Conservation (phyloP, 2,329 filamentous ascomycete genomes). For the Arachnomyces sp. region DNA sequence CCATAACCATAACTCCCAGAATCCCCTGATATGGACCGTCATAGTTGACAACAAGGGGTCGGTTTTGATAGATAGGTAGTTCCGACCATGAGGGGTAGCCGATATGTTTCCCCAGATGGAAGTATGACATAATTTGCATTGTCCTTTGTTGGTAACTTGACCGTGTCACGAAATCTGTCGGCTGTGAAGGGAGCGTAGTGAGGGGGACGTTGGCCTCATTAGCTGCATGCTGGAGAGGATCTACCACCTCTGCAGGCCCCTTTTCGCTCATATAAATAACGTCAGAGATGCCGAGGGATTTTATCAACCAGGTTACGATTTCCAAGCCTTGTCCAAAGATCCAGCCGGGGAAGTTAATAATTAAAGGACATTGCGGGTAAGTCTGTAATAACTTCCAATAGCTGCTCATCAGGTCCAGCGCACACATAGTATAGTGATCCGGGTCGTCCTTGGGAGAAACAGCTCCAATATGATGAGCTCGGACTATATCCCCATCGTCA, state of each 20-base stretch:
- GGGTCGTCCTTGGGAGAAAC: constrained; percentile 49
- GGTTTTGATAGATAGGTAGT: constrained; percentile 37
- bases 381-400: constrained; percentile 37
- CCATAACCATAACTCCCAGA: constrained; percentile 45
- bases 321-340: constrained; percentile 47
- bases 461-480: constrained; percentile 48
- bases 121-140: constrained; percentile 57
- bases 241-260: constrained; percentile 37
- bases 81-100: constrained; percentile 37
- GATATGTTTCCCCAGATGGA: constrained; percentile 38
- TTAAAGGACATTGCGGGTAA: constrained; percentile 40
- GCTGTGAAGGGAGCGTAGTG: constrained; percentile 41
- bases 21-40: constrained; percentile 38
- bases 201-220: constrained; percentile 29
- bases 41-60: constrained; percentile 46
- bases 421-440: constrained; percentile 48
- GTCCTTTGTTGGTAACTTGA: constrained; percentile 45
- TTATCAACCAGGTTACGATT: constrained; percentile 41
- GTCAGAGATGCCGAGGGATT: constrained; percentile 41
- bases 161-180: constrained; percentile 36
- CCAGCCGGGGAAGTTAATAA: constrained; percentile 53
- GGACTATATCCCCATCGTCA: constrained; percentile 33
- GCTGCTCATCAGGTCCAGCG: constrained; percentile 44
- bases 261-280: constrained; percentile 48
- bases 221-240: constrained; percentile 35